phyloP scores from a whole-genome alignment of 495 filamentous ascomycete genomes.

The Xylaria acuta region DNA sequence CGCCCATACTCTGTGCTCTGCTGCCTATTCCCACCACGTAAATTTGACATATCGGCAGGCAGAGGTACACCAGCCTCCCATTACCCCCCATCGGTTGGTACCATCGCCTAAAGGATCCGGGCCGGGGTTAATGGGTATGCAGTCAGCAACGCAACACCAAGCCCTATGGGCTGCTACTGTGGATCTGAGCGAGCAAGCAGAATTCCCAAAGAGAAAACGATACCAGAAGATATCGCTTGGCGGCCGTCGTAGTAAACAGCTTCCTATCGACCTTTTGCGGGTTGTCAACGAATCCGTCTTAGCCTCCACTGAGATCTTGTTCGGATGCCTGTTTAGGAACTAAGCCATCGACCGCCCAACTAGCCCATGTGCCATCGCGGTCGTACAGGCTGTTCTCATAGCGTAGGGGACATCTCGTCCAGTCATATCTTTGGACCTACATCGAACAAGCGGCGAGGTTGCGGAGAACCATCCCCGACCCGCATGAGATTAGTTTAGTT shows the following conservation, averaged over 20 bases:
- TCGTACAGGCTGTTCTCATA: conserved; percentile 8
- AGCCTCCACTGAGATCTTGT: background rate
- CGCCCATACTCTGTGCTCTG: background rate
- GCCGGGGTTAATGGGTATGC: conserved; percentile 11
- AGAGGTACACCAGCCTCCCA: conserved; percentile 2
- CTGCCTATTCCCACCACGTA: conserved; percentile 5
- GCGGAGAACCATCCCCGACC: conserved; percentile 11
- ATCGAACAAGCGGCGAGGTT: conserved; percentile 17
- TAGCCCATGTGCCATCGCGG: conserved; percentile 1
- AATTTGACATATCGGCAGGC: background rate
- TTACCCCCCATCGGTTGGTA: background rate
- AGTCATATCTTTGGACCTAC: conserved; percentile 8
- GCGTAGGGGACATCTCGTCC: conserved; percentile 2
- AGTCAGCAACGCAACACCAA: background rate
- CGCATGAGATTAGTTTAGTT: conserved; percentile 5
- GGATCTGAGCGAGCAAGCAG: conserved; percentile 8
- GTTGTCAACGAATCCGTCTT: background rate
- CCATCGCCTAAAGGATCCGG: background rate
- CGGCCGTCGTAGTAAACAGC: background rate
- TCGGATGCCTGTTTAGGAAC: background rate
- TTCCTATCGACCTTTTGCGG: background rate
- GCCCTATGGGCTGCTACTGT: conserved; percentile 6
- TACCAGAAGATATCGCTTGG: background rate
- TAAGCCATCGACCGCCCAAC: background rate
- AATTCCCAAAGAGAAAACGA: background rate